Percentiles rank a stretch among this genome's conserved stretches.
Evolutionary conservation across 2,329 filamentous ascomycete genomes (phyloP).

Genomic region (Fonsecaea pedrosoi): DNA sequence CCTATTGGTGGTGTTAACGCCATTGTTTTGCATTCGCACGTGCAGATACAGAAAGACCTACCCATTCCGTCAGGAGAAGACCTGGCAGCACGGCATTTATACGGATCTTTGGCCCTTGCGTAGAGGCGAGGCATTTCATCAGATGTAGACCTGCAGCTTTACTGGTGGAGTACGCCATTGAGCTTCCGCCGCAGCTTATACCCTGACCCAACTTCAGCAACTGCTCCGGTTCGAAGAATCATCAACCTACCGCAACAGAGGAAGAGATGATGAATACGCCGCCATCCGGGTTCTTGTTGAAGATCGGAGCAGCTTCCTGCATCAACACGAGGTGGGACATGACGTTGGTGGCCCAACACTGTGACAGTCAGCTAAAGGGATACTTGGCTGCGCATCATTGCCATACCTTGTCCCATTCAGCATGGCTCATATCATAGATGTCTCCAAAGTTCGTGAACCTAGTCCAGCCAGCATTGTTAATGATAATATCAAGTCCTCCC

Average conservation of each 20-base stretch:
- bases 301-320: slow-evolving; percentile 63
- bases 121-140: slow-evolving; percentile 69
- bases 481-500: slow-evolving; percentile 75
- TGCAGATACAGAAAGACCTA: slow-evolving; percentile 4
- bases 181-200: slow-evolving; percentile 67
- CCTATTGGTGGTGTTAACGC: slow-evolving; percentile 47
- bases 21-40: background rate
- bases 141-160: slow-evolving; percentile 76
- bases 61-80: slow-evolving; percentile 72
- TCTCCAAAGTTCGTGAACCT: slow-evolving; percentile 64
- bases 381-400: background rate
- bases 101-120: slow-evolving; percentile 67
- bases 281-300: slow-evolving; percentile 67
- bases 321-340: slow-evolving; percentile 62
- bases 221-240: slow-evolving; percentile 12
- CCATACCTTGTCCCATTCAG: slow-evolving; percentile 67
- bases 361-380: slow-evolving; percentile 15
- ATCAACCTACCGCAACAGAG: slow-evolving; percentile 61
- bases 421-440: slow-evolving; percentile 64
- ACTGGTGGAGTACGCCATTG: slow-evolving; percentile 75
- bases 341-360: slow-evolving; percentile 70
- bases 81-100: slow-evolving; percentile 71
- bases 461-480: slow-evolving; percentile 77
- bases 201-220: slow-evolving; percentile 47
- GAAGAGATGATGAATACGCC: slow-evolving; percentile 69